Evolutionary conservation across 2,329 filamentous ascomycete genomes (phyloP), one percentile per base, ranked within the genome.

Genomic region (Venturia effusa): DNA sequence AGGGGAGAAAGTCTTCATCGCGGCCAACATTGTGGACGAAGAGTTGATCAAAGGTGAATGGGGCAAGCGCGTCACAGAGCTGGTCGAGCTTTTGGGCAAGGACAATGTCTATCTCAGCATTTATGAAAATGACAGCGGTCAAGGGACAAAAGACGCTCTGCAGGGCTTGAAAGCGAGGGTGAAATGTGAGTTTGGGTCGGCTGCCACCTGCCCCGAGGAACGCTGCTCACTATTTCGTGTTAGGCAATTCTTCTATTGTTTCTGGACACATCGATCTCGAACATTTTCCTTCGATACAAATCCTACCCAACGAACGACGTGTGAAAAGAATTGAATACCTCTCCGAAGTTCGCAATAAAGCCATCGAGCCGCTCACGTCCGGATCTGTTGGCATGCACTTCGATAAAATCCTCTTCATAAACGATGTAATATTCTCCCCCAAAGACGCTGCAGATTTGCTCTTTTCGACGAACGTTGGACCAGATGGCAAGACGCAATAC

Each of bases 261-360:
- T 81, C 79, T 59, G 87, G 83, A 51, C 79, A 85, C 67, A 74
- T 90, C 54, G 77, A 85, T 65, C 70, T 85, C 48, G 73, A 75
- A n/a, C 74, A 75, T 0, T 77, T 90, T 1, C 82, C 83, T 5
- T 83, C 82, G 63, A 77, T 89, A 57, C 63, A 64, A 62, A 81
- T 78, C 1, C 76, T 89, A 41, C 85, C 87, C 1, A 83, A 83
- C 64, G 79, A 81, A 45, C 76, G 78, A 48, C 82, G 85, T n/a
- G 78, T 87, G 43, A 90, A 90, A 73, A 82, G 89, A n/a, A 86
- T 92, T 54, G 82, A 86, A 37, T 91, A 87, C 73, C 78, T 92
- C 24, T 87, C 89, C 15, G 84, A 88, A 71, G 84, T 90, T 61
- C 83, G 89, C 61, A 92, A 92, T 72, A 82, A 83, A 57, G 88